These are phyloP conservation scores for Talaromyces funiculosus DNA, from an alignment of 2,329 filamentous ascomycete species.

Conservation along the genomic window DNA sequence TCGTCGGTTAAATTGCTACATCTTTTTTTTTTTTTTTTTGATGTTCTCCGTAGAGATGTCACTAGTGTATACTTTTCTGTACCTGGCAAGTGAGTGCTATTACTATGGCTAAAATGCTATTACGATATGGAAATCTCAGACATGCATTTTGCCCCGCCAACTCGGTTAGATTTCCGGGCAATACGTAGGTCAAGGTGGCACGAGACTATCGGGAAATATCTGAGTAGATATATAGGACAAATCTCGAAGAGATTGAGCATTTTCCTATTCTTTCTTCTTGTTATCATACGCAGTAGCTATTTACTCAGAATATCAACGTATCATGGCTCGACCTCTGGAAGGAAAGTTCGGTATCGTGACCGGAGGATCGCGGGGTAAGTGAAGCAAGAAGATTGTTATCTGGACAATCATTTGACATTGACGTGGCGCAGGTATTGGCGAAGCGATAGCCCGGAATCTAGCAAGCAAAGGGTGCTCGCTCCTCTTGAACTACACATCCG, in stretches of 20 bases:
- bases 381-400: neutral
- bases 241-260: neutral
- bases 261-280: neutral
- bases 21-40: neutral
- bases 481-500: constrained; percentile 66
- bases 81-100: constrained; percentile 44
- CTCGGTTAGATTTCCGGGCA: constrained; percentile 8
- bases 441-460: constrained; percentile 63
- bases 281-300: neutral
- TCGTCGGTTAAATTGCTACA: constrained; percentile 40
- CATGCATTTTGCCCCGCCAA: constrained; percentile 5
- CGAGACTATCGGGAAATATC: neutral
- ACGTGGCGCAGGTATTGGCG: constrained; percentile 61
- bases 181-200: neutral
- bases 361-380: constrained; percentile 67
- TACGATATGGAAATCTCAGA: neutral
- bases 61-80: constrained; percentile 34
- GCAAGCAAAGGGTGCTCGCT: constrained; percentile 65
- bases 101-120: constrained; percentile 14
- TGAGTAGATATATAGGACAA: neutral
- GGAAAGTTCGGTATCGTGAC: constrained; percentile 76
- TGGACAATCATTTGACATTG: neutral
- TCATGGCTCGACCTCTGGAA: constrained; percentile 45
- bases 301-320: neutral
- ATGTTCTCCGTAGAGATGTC: neutral